Evolutionary conservation across 257 asterid genomes (phyloP).

Genomic region (Coffea eugenioides): DNA sequence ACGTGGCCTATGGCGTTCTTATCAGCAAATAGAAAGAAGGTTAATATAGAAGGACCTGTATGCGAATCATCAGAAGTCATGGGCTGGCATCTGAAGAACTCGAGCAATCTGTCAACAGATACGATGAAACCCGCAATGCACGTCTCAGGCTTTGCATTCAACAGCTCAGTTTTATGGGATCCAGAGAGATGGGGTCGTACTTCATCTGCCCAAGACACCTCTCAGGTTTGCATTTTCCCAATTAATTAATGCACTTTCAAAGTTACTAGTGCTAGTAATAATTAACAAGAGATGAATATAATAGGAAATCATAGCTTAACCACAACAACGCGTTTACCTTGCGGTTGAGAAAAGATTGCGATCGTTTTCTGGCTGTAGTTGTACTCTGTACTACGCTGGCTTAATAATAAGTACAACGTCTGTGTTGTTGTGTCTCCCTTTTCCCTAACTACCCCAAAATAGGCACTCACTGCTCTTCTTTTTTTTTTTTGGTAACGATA

Average conservation of each 20-base stretch:
- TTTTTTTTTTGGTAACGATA: too few relatives aligned
- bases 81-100: slow-evolving; percentile 89
- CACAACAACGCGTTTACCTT: background rate
- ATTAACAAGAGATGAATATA: too few relatives aligned
- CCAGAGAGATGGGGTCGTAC: slow-evolving; percentile 97
- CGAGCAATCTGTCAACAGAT: slow-evolving; percentile 41
- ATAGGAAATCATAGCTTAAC: background rate
- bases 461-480: background rate
- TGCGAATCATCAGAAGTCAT: slow-evolving; percentile 67
- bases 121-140: slow-evolving; percentile 44
- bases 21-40: slow-evolving; percentile 53
- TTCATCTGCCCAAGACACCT: slow-evolving; percentile 66
- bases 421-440: background rate
- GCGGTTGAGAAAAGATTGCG: background rate
- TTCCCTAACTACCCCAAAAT: background rate
- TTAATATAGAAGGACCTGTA: slow-evolving; percentile 69
- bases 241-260: background rate
- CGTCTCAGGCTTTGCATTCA: slow-evolving; percentile 83
- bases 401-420: background rate
- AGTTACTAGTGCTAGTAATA: background rate
- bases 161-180: slow-evolving; percentile 93
- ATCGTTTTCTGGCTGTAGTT: background rate
- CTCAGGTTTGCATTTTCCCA: slow-evolving; percentile 43
- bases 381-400: background rate
- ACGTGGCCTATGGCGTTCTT: slow-evolving; percentile 82